These are phyloP conservation scores for Rhodotorula sphaerocarpa DNA, from an alignment of 768 basidiomycete species.

Conservation along the genomic window DNA sequence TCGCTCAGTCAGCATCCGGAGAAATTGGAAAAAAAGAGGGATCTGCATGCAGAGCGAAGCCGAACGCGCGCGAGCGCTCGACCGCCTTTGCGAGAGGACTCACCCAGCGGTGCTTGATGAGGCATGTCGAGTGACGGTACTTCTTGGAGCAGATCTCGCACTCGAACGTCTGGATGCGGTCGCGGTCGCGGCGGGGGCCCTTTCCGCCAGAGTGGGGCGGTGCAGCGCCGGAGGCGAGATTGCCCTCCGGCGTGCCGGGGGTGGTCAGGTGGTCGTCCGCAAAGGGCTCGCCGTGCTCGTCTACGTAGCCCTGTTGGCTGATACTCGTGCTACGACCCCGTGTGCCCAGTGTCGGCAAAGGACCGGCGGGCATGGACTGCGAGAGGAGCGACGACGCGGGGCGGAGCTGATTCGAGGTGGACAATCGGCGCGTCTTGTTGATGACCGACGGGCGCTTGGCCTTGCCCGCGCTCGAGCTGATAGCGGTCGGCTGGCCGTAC, in stretches of 20 bases:
- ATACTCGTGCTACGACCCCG: neutral
- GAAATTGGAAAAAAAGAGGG: too few relatives aligned
- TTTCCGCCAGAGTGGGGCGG: too few relatives aligned
- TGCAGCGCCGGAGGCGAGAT: neutral
- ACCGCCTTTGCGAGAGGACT: neutral
- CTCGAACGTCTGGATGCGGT: constrained; percentile 68
- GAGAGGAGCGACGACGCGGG: neutral
- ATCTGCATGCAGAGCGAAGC: too few relatives aligned
- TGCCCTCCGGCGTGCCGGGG: neutral
- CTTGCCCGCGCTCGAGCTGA: constrained; percentile 23
- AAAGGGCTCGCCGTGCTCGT: constrained; percentile 36
- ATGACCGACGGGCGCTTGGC: constrained; percentile 11
- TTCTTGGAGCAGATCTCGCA: constrained; percentile 80
- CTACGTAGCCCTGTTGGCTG: constrained; percentile 26
- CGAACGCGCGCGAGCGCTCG: too few relatives aligned
- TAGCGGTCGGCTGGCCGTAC: neutral
- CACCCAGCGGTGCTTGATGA: constrained; percentile 98
- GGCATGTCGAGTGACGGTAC: constrained; percentile 72
- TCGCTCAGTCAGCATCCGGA: neutral
- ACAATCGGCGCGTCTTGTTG: constrained; percentile 15
- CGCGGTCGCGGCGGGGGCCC: constrained; percentile 40
- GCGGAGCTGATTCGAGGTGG: constrained; percentile 7
- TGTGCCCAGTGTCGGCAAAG: neutral
- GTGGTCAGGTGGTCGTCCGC: neutral
- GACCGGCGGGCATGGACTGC: constrained; percentile 5